phyloP scores from a whole-genome alignment of 148 eudicot species.

The Cornus florida region DNA sequence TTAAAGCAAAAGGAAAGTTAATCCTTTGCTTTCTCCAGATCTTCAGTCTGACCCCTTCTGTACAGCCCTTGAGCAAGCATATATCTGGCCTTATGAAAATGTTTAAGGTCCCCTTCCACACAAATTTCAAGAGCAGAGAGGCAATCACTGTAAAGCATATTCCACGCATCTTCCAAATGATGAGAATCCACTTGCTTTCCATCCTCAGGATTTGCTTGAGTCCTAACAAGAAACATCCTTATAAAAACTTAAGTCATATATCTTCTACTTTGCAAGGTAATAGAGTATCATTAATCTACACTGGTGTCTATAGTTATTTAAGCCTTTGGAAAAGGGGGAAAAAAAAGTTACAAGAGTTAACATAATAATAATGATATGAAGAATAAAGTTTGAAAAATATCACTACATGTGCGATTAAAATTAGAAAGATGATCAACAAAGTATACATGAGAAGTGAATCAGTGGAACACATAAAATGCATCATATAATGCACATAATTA shows the following conservation, averaged over 20 bases:
- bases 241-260: too few species aligned
- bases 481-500: background rate
- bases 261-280: too few species aligned
- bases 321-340: too few species aligned
- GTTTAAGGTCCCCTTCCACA: conserved; percentile 96
- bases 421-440: too few species aligned
- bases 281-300: too few species aligned
- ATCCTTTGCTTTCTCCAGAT: conserved; percentile 85
- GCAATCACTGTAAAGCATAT: conserved; percentile 81
- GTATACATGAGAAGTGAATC: too few species aligned
- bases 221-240: background rate
- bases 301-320: too few species aligned
- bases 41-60: conserved; percentile 65
- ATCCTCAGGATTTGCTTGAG: conserved; percentile 24
- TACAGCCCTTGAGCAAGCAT: conserved; percentile 96
- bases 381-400: too few species aligned
- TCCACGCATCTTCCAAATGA: conserved; percentile 63
- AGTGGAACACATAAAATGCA: too few species aligned
- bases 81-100: conserved; percentile 97
- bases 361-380: too few species aligned
- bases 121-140: conserved; percentile 85
- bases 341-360: too few species aligned
- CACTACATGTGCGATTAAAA: too few species aligned
- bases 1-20: conserved; percentile 96
- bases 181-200: conserved; percentile 25